phyloP scores from a whole-genome alignment of 176 grass and related monocot genomes.

The Cymbopogon citratus region DNA sequence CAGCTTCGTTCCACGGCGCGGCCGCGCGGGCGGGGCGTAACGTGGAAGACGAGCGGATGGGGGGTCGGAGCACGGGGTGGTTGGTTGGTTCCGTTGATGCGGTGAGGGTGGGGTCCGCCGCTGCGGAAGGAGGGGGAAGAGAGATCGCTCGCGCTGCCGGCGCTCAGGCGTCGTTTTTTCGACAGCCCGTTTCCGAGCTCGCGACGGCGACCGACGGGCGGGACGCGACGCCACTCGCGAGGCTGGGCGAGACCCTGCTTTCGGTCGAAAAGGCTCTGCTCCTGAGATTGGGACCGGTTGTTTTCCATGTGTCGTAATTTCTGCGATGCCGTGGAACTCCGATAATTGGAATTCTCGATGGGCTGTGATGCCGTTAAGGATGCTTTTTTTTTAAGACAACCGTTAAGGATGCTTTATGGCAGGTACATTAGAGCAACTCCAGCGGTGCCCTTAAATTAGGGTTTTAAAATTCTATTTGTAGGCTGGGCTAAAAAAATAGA shows the following conservation, averaged over 20 bases:
- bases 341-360: neutral
- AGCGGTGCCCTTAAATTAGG: too few relatives aligned
- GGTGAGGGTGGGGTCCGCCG: constrained; percentile 18
- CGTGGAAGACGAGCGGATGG: constrained; percentile 35
- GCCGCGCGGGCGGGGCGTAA: constrained; percentile 15
- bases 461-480: too few relatives aligned
- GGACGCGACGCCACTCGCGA: neutral
- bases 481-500: too few relatives aligned
- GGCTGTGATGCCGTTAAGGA: too few relatives aligned
- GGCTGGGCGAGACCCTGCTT: neutral
- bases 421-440: too few relatives aligned
- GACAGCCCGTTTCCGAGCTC: constrained; percentile 3
- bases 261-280: neutral
- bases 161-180: constrained; percentile 35
- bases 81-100: neutral
- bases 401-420: too few relatives aligned
- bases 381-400: too few relatives aligned
- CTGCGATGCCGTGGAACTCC: neutral
- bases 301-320: neutral
- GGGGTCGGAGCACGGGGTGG: constrained; percentile 9
- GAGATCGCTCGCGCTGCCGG: neutral
- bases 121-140: neutral
- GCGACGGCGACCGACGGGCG: neutral
- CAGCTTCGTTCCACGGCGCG: neutral
- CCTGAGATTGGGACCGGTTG: neutral